Percentiles rank a stretch among this genome's conserved stretches.
Conservation (phyloP, 1,139 yeast species). For the Magnusiomyces paraingens region DNA sequence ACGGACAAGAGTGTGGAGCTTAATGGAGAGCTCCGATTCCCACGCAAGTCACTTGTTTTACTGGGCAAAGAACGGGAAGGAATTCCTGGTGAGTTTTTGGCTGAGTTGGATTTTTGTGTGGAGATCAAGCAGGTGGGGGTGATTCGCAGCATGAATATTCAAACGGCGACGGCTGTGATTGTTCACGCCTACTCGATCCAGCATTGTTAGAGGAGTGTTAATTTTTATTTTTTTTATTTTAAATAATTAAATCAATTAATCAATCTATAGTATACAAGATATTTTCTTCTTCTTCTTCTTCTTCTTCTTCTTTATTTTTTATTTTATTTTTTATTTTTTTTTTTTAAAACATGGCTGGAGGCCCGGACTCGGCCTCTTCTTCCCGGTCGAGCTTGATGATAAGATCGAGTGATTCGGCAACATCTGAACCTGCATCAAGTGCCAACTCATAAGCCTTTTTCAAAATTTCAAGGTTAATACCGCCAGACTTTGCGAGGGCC, state of each 20-base stretch:
- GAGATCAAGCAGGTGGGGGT: slow-evolving; percentile 92
- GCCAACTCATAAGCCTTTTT: slow-evolving; percentile 31
- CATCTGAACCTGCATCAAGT: slow-evolving; percentile 28
- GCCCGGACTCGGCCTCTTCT: slow-evolving; percentile 16
- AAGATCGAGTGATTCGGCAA: slow-evolving; percentile 28
- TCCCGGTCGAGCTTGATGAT: slow-evolving; percentile 15
- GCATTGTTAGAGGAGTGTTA: slow-evolving; percentile 36
- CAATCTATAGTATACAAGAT: not conserved
- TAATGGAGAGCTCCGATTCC: slow-evolving; percentile 59
- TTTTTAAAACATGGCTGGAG: slow-evolving; percentile 16
- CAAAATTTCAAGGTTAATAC: slow-evolving; percentile 28
- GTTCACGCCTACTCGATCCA: slow-evolving; percentile 87
- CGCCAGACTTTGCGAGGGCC: slow-evolving; percentile 15
- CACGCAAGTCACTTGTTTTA: slow-evolving; percentile 67
- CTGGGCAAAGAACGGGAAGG: slow-evolving; percentile 89
- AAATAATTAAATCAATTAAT: not conserved
- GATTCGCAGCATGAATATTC: slow-evolving; percentile 90
- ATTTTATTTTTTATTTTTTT: not conserved
- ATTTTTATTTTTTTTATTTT: not conserved
- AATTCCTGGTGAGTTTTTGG: slow-evolving; percentile 76
- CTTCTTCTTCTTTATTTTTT: not conserved
- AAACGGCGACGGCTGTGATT: slow-evolving; percentile 90
- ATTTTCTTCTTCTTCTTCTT: not conserved
- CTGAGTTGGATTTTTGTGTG: slow-evolving; percentile 78
- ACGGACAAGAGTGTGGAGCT: slow-evolving; percentile 79